phyloP scores from a whole-genome alignment of 345 rosid species.

The Moringa oleifera region DNA sequence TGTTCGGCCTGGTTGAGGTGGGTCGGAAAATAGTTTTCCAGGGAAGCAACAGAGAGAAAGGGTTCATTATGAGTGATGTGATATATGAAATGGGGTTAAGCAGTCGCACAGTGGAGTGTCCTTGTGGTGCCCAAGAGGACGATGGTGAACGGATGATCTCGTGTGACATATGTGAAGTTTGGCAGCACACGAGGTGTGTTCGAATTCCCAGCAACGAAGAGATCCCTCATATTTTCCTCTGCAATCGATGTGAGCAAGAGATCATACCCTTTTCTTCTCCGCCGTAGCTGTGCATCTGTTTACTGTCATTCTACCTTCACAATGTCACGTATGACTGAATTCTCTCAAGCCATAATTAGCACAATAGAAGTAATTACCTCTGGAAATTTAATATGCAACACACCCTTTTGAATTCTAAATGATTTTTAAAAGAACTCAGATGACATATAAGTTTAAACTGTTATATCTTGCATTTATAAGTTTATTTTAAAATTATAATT shows the following conservation, averaged over 20 bases:
- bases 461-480: too few species aligned
- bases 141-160: constrained; percentile 81
- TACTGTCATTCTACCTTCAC: neutral
- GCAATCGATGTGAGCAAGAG: constrained; percentile 77
- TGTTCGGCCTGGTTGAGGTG: constrained; percentile 35
- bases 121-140: constrained; percentile 70
- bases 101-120: constrained; percentile 42
- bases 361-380: too few species aligned
- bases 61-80: neutral
- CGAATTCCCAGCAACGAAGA: constrained; percentile 57
- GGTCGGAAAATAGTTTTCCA: constrained; percentile 44
- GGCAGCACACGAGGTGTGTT: constrained; percentile 88
- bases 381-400: too few species aligned
- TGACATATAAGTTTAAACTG: too few species aligned
- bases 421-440: too few species aligned
- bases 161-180: constrained; percentile 83
- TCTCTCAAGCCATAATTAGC: too few species aligned
- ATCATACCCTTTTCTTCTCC: constrained; percentile 51
- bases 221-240: constrained; percentile 70
- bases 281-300: constrained; percentile 25
- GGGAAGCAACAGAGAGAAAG: constrained; percentile 34
- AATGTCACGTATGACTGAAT: too few species aligned
- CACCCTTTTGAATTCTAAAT: too few species aligned
- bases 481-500: too few species aligned
- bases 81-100: constrained; percentile 22